Percentiles rank a stretch among this genome's conserved stretches.
These are phyloP conservation scores for Entomortierella chlamydospora DNA, from an alignment of 192 early-diverging fungal genomes.

Conservation along the genomic window DNA sequence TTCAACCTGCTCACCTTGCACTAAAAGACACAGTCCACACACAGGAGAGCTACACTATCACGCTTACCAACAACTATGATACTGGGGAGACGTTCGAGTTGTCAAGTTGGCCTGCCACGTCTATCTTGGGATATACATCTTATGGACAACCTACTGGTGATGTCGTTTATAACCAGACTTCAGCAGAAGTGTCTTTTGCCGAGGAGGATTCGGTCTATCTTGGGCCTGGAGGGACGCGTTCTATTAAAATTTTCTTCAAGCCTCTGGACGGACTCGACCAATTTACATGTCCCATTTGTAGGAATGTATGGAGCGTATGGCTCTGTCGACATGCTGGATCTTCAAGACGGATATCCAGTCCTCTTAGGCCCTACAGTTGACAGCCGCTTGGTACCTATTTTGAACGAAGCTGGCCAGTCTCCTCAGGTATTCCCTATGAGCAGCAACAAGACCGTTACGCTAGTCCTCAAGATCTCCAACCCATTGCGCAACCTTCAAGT, in stretches of 20 bases:
- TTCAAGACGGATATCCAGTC: conserved; percentile 28
- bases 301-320: conserved; percentile 45
- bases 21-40: conserved; percentile 65
- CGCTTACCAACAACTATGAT: conserved; percentile 52
- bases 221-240: conserved; percentile 19
- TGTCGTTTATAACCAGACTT: conserved; percentile 11
- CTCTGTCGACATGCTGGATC: conserved; percentile 43
- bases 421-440: conserved; percentile 19
- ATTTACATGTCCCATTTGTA: conserved; percentile 39
- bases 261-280: conserved; percentile 44
- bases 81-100: conserved; percentile 42
- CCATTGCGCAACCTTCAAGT: conserved; percentile 25
- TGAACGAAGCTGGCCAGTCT: background rate
- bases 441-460: conserved; percentile 5
- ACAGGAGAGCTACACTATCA: conserved; percentile 39
- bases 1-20: conserved; percentile 67
- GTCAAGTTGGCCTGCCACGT: conserved; percentile 47
- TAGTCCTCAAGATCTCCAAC: conserved; percentile 39
- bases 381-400: conserved; percentile 22
- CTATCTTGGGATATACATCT: conserved; percentile 55
- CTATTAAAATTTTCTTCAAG: conserved; percentile 47
- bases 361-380: conserved; percentile 20
- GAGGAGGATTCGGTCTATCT: conserved; percentile 17
- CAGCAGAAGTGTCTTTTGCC: conserved; percentile 42
- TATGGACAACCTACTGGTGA: conserved; percentile 12